Base-by-base conservation (phyloP, 768 basidiomycete genomes). In the Clitopilus passeckerianus region DNA sequence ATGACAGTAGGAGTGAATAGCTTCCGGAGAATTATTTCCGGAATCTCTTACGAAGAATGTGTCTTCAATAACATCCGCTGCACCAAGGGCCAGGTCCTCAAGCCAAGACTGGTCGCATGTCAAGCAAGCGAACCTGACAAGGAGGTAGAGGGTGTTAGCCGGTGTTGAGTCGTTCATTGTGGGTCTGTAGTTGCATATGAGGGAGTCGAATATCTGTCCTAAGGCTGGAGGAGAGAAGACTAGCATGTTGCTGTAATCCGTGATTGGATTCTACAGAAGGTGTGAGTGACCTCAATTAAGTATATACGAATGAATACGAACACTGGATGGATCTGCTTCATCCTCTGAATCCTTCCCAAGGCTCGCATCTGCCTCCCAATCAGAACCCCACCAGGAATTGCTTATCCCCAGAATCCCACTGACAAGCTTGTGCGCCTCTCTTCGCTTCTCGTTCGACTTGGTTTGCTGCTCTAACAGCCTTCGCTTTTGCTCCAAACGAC, bases 61-160 rank as follows among this genome's bases (percentile, higher is more conserved):
- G 54, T 92, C 89, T 72, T 99, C 97, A 34, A 98, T 95, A 37
- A 88, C 80, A 70, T 97, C 94, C 18, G 95, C 90, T 0, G 93
- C 93, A 16, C 91, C 91, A 35, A 95, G 85, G 57, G 98, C 83
- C 24, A 99, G 78, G 69, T 97, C 95, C 70, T 96, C 95, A 23
- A 98, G 76, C 91, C 96, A 95, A 0, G 85, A 86, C 63, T 91
- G 86, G 69, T 95, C 93, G 67, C 93, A 94, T n/a, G 84, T 87
- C 27, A 93, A 74, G 63, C 87, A 89, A n/a, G 97, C 97, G 73
- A 96, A 99, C 50, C 95, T 86, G 12, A 93, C 88, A 56, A 95
- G 81, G 75, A 97, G 83, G 72, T 95, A 97, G 54, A 99, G 75
- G 10, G 85, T 86, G 68, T 96, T 98, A 27, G 96, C 97, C 15